phyloP scores from a whole-genome alignment of 345 rosid genomes.

The Boechera retrofracta region DNA sequence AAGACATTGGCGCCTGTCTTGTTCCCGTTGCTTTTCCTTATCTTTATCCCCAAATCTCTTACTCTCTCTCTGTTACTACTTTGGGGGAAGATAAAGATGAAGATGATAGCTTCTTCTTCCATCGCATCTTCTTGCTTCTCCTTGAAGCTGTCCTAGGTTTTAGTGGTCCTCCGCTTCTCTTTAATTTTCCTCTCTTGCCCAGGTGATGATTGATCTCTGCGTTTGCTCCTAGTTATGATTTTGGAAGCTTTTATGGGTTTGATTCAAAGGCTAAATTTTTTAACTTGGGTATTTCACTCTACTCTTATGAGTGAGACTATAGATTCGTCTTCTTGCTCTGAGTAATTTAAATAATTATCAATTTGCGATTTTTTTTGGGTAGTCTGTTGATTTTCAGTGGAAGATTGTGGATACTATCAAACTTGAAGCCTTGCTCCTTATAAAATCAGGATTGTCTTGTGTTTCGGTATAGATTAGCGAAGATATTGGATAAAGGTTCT shows the following conservation, averaged over 20 bases:
- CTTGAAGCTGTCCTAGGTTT: conserved; percentile 14
- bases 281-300: conserved; percentile 4
- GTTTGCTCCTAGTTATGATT: not conserved
- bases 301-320: conserved; percentile 12
- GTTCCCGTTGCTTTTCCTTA: conserved; percentile 43
- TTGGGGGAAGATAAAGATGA: not conserved
- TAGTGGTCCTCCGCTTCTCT: not conserved
- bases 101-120: conserved; percentile 13
- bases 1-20: conserved; percentile 44
- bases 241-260: no score
- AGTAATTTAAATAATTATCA: not conserved
- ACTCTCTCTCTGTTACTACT: conserved; percentile 19
- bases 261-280: not conserved
- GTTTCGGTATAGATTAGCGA: conserved; percentile 3
- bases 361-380: not conserved
- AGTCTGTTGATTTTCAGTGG: not conserved
- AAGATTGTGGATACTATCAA: conserved; percentile 5
- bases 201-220: conserved; percentile 20
- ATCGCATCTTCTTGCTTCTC: conserved; percentile 19
- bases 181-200: not conserved
- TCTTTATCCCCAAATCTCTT: conserved; percentile 29
- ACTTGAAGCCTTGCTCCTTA: conserved; percentile 16
- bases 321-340: conserved; percentile 19
- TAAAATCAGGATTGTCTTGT: not conserved
- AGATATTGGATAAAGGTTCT: conserved; percentile 19